Evolutionary conservation across 2,329 filamentous ascomycete species (phyloP).

Genomic region (Fusarium anguioides): DNA sequence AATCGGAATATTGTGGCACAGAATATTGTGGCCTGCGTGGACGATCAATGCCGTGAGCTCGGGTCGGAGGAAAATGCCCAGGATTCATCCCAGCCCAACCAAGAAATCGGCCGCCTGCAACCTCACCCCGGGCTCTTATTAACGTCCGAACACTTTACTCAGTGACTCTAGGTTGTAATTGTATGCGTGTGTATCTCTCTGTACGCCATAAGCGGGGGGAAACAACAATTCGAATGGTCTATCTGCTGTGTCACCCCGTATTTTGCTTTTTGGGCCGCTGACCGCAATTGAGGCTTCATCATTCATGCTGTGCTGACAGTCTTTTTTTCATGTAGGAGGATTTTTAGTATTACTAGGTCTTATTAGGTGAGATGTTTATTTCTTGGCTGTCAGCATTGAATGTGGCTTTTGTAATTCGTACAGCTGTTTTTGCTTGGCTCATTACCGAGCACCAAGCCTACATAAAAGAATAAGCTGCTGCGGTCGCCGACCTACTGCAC

Average conservation of each 20-base stretch:
- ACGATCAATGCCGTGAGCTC: conserved; percentile 21
- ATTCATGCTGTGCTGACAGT: conserved; percentile 15
- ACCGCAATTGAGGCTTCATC: conserved; percentile 7
- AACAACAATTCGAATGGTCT: neutral
- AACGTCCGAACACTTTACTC: no score
- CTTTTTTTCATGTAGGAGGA: no score
- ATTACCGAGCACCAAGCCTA: neutral
- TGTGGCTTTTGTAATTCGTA: neutral
- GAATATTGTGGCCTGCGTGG: conserved; percentile 3
- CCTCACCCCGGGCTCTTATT: neutral
- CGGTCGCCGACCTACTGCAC: no score
- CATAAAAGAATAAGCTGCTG: neutral
- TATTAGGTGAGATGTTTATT: neutral
- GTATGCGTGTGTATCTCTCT: neutral
- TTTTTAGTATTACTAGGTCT: no score
- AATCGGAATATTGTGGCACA: conserved; percentile 31
- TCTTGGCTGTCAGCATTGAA: neutral
- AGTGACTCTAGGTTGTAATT: no score
- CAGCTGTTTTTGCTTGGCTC: conserved; percentile 2
- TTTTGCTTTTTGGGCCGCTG: neutral
- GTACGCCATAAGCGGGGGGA: neutral
- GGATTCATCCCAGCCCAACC: no score
- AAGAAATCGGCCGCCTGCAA: no score
- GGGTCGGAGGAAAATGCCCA: conserved; percentile 7
- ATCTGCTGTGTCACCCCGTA: conserved; percentile 24